Conservation (phyloP, 805 yeast genomes). For the Metschnikowia vanudenii region DNA sequence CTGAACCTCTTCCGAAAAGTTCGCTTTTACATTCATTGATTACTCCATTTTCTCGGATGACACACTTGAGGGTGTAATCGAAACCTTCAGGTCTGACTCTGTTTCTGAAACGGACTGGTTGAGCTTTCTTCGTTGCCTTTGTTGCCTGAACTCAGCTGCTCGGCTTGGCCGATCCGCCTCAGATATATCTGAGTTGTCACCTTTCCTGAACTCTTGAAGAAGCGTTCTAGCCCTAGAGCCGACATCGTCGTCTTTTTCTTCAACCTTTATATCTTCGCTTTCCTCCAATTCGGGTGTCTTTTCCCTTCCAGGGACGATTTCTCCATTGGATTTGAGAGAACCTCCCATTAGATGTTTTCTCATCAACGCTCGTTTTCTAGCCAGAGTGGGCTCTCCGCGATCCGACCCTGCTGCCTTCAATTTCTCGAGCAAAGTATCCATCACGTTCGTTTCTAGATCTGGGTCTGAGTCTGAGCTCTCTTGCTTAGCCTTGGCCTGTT, state of each 20-base stretch:
- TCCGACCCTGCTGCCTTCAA: conserved; percentile 83
- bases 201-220: conserved; percentile 55
- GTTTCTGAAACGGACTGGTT: conserved; percentile 4
- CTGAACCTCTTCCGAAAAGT: no score
- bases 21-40: not conserved
- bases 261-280: conserved; percentile 3
- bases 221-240: conserved; percentile 62
- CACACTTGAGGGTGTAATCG: not conserved
- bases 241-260: conserved; percentile 39
- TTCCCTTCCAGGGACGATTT: not conserved
- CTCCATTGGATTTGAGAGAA: conserved; percentile 17
- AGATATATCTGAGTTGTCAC: conserved; percentile 25
- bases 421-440: conserved; percentile 85
- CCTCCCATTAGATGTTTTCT: conserved; percentile 56
- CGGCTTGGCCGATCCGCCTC: conserved; percentile 10
- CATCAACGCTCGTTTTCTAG: conserved; percentile 76
- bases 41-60: not conserved
- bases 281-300: conserved; percentile 1
- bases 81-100: not conserved
- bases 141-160: conserved; percentile 19
- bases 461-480: conserved; percentile 27
- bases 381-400: conserved; percentile 73
- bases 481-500: conserved; percentile 19
- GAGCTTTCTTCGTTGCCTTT: conserved; percentile 16
- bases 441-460: conserved; percentile 53